A percentile compares a stretch with the other conserved stretches of the same genome.
Evolutionary conservation across 2,329 filamentous ascomycete genomes (phyloP).

Genomic region (Volutella citrinella): DNA sequence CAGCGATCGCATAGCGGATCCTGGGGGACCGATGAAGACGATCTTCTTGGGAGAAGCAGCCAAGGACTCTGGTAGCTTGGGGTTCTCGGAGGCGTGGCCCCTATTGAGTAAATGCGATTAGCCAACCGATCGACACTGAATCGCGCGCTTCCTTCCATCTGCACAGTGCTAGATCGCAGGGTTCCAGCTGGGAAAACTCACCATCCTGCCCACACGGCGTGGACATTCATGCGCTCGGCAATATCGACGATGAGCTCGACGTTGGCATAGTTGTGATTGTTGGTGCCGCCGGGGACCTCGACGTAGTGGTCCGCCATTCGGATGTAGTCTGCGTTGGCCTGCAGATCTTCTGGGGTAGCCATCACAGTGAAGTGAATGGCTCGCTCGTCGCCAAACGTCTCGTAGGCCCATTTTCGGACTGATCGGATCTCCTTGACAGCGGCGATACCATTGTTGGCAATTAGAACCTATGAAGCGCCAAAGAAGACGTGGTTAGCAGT

Average conservation of each 20-base stretch:
- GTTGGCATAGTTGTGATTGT: constrained; percentile 99
- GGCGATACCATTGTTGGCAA: constrained; percentile 99
- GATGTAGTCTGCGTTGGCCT: constrained; percentile 98
- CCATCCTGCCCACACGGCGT: constrained; percentile 99
- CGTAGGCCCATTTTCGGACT: constrained; percentile 99
- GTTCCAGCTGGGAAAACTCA: constrained; percentile 42
- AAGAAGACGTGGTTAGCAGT: constrained; percentile 12
- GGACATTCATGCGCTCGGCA: constrained; percentile 96
- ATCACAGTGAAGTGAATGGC: constrained; percentile 99
- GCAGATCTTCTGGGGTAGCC: constrained; percentile 96
- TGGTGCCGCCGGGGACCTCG: constrained; percentile 96
- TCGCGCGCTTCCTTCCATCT: constrained; percentile 10
- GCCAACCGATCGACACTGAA: too few relatives aligned
- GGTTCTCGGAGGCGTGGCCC: constrained; percentile 98
- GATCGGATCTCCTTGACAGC: constrained; percentile 99
- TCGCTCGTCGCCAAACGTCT: constrained; percentile 96
- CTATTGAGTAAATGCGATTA: too few relatives aligned
- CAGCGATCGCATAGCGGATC: constrained; percentile 96
- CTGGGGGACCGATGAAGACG: constrained; percentile 96
- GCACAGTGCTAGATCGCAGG: constrained; percentile 4
- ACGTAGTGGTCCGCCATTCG: constrained; percentile 99
- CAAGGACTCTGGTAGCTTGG: constrained; percentile 91
- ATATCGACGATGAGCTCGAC: constrained; percentile 99
- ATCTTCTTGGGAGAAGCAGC: constrained; percentile 98
- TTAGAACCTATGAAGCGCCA: constrained; percentile 92